These are phyloP conservation scores for Kodamaea restingae DNA, from an alignment of 805 yeast genomes.

Conservation along the genomic window DNA sequence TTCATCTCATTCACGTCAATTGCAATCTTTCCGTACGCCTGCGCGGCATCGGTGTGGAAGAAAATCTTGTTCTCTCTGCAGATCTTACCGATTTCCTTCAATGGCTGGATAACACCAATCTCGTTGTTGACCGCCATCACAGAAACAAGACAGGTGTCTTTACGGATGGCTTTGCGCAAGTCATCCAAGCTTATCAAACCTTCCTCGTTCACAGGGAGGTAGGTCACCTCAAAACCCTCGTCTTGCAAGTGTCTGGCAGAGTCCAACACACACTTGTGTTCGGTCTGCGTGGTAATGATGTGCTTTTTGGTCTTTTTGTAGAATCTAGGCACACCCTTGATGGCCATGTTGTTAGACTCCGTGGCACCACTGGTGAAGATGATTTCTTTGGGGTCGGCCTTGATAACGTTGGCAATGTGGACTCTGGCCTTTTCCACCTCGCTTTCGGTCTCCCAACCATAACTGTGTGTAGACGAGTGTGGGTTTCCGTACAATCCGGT, in stretches of 20 bases:
- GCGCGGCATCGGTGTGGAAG: conserved; percentile 97
- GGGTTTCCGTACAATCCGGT: conserved; percentile 98
- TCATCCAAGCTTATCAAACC: conserved; percentile 79
- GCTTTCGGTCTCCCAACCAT: conserved; percentile 97
- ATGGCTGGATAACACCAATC: conserved; percentile 95
- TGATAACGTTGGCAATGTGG: conserved; percentile 76
- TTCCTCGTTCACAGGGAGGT: conserved; percentile 74
- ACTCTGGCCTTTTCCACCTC: conserved; percentile 86
- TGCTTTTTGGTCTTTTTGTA: conserved; percentile 87
- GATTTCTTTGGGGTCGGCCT: conserved; percentile 95
- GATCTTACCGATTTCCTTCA: conserved; percentile 85
- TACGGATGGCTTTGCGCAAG: conserved; percentile 77
- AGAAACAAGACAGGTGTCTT: conserved; percentile 86
- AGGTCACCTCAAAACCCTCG: conserved; percentile 95
- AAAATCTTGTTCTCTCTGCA: conserved; percentile 87
- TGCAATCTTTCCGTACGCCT: conserved; percentile 92
- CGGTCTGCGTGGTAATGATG: conserved; percentile 93
- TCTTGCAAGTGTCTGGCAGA: conserved; percentile 92
- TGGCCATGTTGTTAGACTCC: conserved; percentile 89
- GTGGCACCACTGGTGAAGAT: conserved; percentile 98
- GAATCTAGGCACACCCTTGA: conserved; percentile 94
- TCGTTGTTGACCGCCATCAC: conserved; percentile 98
- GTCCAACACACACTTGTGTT: conserved; percentile 98
- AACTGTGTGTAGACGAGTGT: conserved; percentile 93
- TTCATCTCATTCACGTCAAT: conserved; percentile 91